These are phyloP conservation scores for Penicillium paxilli DNA, from an alignment of 495 filamentous ascomycete species.

Conservation along the genomic window DNA sequence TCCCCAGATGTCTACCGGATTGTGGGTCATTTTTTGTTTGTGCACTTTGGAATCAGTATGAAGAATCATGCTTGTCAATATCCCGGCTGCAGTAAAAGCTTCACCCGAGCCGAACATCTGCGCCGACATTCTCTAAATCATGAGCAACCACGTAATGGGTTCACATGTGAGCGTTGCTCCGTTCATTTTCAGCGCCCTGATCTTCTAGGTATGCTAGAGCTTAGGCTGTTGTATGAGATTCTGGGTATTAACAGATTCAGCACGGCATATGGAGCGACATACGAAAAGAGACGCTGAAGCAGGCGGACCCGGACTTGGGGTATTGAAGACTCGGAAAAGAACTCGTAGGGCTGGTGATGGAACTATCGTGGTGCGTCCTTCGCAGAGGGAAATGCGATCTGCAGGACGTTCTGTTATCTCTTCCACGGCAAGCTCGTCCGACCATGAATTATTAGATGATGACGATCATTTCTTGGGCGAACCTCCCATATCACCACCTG, in stretches of 20 bases:
- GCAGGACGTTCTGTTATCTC: slow-evolving; percentile 9
- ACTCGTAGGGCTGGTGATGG: slow-evolving; percentile 58
- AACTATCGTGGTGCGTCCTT: slow-evolving; percentile 48
- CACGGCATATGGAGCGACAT: slow-evolving; percentile 60
- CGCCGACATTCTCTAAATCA: slow-evolving; percentile 61
- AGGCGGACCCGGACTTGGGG: slow-evolving; percentile 55
- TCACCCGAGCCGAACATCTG: slow-evolving; percentile 59
- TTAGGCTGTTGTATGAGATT: neutral
- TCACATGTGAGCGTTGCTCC: slow-evolving; percentile 55
- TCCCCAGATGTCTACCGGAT: neutral
- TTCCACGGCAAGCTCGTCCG: slow-evolving; percentile 13
- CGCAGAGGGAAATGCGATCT: slow-evolving; percentile 23
- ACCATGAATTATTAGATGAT: slow-evolving; percentile 16
- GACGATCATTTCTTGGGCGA: slow-evolving; percentile 16
- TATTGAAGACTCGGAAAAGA: slow-evolving; percentile 60
- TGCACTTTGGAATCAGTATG: slow-evolving; percentile 10
- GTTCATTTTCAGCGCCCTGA: slow-evolving; percentile 59
- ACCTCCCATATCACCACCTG: slow-evolving; percentile 31
- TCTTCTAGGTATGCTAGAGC: slow-evolving; percentile 45
- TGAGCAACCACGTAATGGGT: slow-evolving; percentile 42
- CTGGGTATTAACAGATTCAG: slow-evolving; percentile 24
- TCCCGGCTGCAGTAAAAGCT: slow-evolving; percentile 52
- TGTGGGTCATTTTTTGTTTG: neutral
- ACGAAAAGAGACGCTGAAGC: slow-evolving; percentile 60
- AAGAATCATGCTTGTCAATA: slow-evolving; percentile 45